Conservation (phyloP, 1,139 yeast genomes). For the Lodderomyces pseudojiufengensis region DNA sequence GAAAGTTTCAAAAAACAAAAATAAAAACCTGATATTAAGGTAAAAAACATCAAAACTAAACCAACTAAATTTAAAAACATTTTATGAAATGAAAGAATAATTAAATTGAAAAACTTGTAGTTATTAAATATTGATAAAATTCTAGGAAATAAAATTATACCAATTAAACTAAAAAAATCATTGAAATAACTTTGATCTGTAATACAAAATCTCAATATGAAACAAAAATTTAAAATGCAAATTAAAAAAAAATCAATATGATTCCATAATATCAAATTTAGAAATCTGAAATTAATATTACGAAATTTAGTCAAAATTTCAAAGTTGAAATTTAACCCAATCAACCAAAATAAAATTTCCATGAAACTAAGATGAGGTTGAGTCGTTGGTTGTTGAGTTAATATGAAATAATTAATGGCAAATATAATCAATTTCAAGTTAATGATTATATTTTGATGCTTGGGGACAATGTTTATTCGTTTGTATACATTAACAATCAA, state of each 20-base stretch:
- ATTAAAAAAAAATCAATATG: conserved; percentile 36
- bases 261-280: conserved; percentile 41
- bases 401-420: conserved; percentile 29
- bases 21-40: conserved; percentile 57
- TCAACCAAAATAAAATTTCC: conserved; percentile 31
- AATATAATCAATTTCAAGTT: conserved; percentile 34
- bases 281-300: conserved; percentile 39
- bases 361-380: conserved; percentile 15
- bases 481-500: conserved; percentile 28
- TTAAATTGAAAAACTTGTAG: conserved; percentile 51
- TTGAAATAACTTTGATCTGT: conserved; percentile 21
- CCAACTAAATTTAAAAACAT: conserved; percentile 56
- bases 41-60: conserved; percentile 47
- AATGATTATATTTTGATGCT: conserved; percentile 41
- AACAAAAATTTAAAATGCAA: conserved; percentile 28
- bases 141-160: conserved; percentile 54
- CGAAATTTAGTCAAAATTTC: conserved; percentile 38
- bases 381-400: conserved; percentile 21
- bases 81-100: conserved; percentile 48
- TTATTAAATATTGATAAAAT: conserved; percentile 53
- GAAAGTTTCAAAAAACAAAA: conserved; percentile 55
- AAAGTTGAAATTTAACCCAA: conserved; percentile 35
- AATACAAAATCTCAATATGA: conserved; percentile 20
- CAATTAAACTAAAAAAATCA: conserved; percentile 42
- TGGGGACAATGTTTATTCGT: conserved; percentile 38